Conservation (phyloP, 140 eudicot species). For the Flaveria floridana region DNA sequence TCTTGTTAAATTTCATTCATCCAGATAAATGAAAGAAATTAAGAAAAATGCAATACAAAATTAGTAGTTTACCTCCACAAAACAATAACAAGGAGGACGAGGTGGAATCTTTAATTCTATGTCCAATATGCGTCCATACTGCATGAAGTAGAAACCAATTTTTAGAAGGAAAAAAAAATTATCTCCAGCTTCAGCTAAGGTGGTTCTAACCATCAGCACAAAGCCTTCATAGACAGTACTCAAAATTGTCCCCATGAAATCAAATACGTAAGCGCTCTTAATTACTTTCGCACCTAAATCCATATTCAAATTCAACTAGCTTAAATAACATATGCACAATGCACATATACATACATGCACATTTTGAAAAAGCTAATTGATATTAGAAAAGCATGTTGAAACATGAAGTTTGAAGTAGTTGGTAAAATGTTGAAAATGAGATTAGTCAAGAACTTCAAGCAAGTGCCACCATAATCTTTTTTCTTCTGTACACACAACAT, state of each 20-base stretch:
- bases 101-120: slow-evolving; percentile 95
- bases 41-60: background rate
- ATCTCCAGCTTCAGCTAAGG: background rate
- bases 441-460: background rate
- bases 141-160: slow-evolving; percentile 33
- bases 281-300: background rate
- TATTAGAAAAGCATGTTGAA: too few relatives aligned
- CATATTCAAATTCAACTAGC: background rate
- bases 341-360: background rate
- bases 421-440: background rate
- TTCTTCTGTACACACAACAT: background rate
- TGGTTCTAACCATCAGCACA: background rate
- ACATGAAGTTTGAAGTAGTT: background rate
- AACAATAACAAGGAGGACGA: slow-evolving; percentile 94
- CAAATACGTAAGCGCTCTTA: background rate
- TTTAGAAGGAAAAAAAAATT: background rate
- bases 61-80: slow-evolving; percentile 71
- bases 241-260: background rate
- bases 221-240: background rate
- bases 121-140: slow-evolving; percentile 95
- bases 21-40: slow-evolving; percentile 1
- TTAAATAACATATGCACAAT: too few relatives aligned
- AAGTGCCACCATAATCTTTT: background rate
- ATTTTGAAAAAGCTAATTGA: too few relatives aligned
- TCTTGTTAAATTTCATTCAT: background rate